These are phyloP conservation scores for Murraya koenigii DNA, from an alignment of 345 rosid genomes.

Conservation along the genomic window DNA sequence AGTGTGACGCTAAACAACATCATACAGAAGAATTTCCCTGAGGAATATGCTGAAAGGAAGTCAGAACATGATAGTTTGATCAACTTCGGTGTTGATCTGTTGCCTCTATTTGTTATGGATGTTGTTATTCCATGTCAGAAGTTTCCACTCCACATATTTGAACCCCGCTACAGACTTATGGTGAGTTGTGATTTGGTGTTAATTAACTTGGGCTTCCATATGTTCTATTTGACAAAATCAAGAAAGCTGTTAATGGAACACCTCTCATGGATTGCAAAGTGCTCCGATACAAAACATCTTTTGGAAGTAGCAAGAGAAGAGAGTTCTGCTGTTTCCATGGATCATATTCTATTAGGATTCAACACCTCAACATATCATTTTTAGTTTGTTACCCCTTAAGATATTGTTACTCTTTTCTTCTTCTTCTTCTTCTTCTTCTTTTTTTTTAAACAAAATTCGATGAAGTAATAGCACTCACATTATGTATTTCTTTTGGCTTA, in stretches of 20 bases:
- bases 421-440: too few relatives aligned
- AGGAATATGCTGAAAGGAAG: slow-evolving; percentile 87
- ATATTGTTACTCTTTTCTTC: not conserved
- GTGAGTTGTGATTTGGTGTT: slow-evolving; percentile 43
- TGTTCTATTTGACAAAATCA: not conserved
- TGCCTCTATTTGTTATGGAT: slow-evolving; percentile 95
- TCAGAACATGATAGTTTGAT: slow-evolving; percentile 74
- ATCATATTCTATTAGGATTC: not conserved
- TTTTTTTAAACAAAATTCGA: not conserved
- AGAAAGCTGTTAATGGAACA: not conserved
- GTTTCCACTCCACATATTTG: slow-evolving; percentile 83
- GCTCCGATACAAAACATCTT: not conserved
- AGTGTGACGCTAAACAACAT: slow-evolving; percentile 91
- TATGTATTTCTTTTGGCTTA: not conserved
- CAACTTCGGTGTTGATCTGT: slow-evolving; percentile 71
- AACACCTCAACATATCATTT: not conserved
- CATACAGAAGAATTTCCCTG: slow-evolving; percentile 82
- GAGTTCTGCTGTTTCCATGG: not conserved
- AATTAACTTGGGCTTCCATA: not conserved
- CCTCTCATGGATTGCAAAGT: not conserved
- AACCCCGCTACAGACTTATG: slow-evolving; percentile 93
- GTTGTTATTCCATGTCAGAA: slow-evolving; percentile 88
- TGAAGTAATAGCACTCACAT: not conserved
- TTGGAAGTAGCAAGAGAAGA: not conserved
- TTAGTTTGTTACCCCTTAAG: not conserved